A percentile compares a stretch with the other conserved stretches of the same genome.
Evolutionary conservation across 2,329 filamentous ascomycete species (phyloP).

Genomic region (Pyrenophora tritici-repentis): DNA sequence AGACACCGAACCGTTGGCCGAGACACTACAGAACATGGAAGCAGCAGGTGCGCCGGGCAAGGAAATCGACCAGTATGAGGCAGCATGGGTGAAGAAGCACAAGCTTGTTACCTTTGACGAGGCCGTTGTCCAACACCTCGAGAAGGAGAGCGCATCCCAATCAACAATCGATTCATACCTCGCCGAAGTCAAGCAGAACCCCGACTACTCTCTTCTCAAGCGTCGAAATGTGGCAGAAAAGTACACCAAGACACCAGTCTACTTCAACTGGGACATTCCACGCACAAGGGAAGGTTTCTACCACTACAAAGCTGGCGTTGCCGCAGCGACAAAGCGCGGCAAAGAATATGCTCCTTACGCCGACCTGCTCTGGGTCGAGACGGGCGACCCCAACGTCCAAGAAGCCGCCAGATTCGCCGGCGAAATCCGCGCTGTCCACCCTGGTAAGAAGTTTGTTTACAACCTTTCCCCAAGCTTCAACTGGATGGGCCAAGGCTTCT

Average conservation of each 20-base stretch:
- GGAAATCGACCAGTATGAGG: constrained; percentile 86
- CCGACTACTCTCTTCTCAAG: constrained; percentile 76
- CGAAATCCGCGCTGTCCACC: constrained; percentile 71
- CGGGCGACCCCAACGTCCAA: constrained; percentile 80
- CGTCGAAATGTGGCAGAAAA: constrained; percentile 74
- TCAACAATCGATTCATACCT: constrained; percentile 72
- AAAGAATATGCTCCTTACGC: constrained; percentile 90
- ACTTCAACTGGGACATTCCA: constrained; percentile 90
- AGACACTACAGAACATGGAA: constrained; percentile 91
- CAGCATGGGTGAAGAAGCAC: constrained; percentile 84
- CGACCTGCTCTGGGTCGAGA: constrained; percentile 97
- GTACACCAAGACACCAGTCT: constrained; percentile 69
- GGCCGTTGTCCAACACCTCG: constrained; percentile 77
- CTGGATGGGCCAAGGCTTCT: constrained; percentile 96
- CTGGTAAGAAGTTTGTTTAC: constrained; percentile 90
- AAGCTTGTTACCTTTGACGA: constrained; percentile 91
- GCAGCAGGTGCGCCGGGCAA: constrained; percentile 72
- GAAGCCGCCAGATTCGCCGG: constrained; percentile 76
- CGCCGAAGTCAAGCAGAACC: constrained; percentile 63
- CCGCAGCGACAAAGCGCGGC: constrained; percentile 88
- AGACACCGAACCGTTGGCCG: constrained; percentile 78
- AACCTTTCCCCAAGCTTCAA: constrained; percentile 97
- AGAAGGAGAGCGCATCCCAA: constrained; percentile 66
- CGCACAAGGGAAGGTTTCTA: constrained; percentile 94
- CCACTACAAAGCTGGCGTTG: constrained; percentile 83